Conservation (phyloP, 768 basidiomycete species). For the Pisolithus marmoratus region DNA sequence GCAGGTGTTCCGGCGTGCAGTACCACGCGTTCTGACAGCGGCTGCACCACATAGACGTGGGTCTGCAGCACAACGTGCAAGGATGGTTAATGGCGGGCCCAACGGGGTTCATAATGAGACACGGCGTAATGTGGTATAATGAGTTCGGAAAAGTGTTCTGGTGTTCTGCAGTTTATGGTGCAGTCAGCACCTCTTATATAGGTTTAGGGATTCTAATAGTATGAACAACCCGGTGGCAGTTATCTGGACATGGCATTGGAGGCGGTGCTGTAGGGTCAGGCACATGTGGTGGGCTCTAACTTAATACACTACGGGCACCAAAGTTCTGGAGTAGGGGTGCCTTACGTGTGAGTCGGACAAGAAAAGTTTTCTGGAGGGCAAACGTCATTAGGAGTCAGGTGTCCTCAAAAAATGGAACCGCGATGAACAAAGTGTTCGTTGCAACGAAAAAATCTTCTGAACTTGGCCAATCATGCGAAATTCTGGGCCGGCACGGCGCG, state of each 20-base stretch:
- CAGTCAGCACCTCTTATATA: neutral
- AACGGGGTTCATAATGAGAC: conserved; percentile 42
- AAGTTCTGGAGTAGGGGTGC: too few species aligned
- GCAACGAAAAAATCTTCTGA: too few species aligned
- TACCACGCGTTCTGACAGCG: conserved; percentile 82
- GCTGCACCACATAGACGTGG: conserved; percentile 85
- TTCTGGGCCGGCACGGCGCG: neutral
- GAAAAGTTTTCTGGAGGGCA: neutral
- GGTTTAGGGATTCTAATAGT: too few species aligned
- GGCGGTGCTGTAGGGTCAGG: neutral
- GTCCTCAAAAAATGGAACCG: too few species aligned
- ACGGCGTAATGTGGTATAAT: conserved; percentile 16
- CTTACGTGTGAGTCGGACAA: neutral
- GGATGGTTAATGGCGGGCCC: conserved; percentile 60
- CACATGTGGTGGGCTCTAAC: neutral
- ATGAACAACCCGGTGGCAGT: too few species aligned
- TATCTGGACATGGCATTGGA: too few species aligned
- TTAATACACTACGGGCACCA: too few species aligned
- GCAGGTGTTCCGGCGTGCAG: conserved; percentile 72
- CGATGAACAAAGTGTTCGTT: too few species aligned
- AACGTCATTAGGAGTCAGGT: too few species aligned
- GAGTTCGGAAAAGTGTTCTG: conserved; percentile 12
- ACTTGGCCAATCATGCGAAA: too few species aligned
- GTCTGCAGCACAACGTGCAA: conserved; percentile 63
- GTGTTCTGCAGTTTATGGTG: neutral